These are phyloP conservation scores for Abrus precatorius DNA, from an alignment of 306 rosid species.

Conservation along the genomic window DNA sequence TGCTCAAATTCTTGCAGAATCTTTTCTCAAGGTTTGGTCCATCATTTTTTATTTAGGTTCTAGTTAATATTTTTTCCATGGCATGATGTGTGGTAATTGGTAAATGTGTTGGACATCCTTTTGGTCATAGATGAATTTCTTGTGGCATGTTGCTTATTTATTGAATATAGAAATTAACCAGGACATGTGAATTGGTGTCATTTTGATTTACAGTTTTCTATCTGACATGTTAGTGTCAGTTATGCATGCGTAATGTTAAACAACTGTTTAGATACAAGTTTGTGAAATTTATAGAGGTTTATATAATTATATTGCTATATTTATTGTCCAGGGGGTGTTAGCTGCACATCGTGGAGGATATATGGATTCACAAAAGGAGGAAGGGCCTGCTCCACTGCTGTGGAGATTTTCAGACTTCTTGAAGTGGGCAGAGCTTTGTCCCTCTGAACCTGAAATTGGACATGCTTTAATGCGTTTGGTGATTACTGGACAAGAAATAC, in stretches of 20 bases:
- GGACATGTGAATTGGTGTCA: slow-evolving; percentile 41
- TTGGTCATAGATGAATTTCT: slow-evolving; percentile 31
- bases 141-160: slow-evolving; percentile 22
- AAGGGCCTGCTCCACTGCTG: slow-evolving; percentile 95
- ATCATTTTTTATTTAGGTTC: neutral
- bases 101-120: slow-evolving; percentile 37
- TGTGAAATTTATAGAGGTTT: slow-evolving; percentile 27
- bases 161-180: slow-evolving; percentile 29
- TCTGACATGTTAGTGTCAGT: slow-evolving; percentile 2
- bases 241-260: slow-evolving; percentile 6
- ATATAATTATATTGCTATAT: slow-evolving; percentile 25
- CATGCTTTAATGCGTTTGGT: slow-evolving; percentile 99
- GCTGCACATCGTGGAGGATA: slow-evolving; percentile 99
- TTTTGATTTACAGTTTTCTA: slow-evolving; percentile 29
- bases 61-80: neutral
- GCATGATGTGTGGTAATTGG: slow-evolving; percentile 28
- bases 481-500: slow-evolving; percentile 98
- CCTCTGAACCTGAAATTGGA: slow-evolving; percentile 95
- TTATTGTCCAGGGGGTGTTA: slow-evolving; percentile 76
- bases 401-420: slow-evolving; percentile 99
- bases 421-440: slow-evolving; percentile 98
- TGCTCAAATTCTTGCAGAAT: slow-evolving; percentile 98
- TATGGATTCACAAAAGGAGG: slow-evolving; percentile 96
- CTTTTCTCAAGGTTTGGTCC: slow-evolving; percentile 85
- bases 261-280: slow-evolving; percentile 20